Evolutionary conservation across 2,329 filamentous ascomycete species (phyloP).

Genomic region (Scytalidium lignicola): DNA sequence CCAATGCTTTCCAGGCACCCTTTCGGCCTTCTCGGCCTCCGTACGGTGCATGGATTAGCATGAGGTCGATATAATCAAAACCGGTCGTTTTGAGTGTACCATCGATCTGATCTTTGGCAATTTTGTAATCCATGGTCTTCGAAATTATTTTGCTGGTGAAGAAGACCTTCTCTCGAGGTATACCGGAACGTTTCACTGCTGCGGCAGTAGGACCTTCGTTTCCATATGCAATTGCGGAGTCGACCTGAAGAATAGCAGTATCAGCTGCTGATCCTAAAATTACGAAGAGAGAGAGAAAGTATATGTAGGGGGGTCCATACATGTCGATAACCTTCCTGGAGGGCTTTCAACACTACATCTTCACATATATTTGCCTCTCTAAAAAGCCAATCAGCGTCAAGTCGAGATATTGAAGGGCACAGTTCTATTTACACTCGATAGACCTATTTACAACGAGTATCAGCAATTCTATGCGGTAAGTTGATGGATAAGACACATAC

Average conservation of each 20-base stretch:
- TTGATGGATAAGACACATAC: conserved; percentile 31
- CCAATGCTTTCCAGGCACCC: conserved; percentile 56
- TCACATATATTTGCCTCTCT: conserved; percentile 53
- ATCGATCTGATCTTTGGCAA: conserved; percentile 58
- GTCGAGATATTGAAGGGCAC: conserved; percentile 6
- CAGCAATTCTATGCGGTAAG: background rate
- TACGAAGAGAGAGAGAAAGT: too few relatives aligned
- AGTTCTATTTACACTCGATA: conserved; percentile 31
- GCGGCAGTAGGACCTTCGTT: conserved; percentile 51
- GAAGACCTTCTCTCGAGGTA: conserved; percentile 52
- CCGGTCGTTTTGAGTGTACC: conserved; percentile 52
- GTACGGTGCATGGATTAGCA: conserved; percentile 58
- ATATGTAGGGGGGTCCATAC: conserved; percentile 31
- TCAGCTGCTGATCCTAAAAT: too few relatives aligned
- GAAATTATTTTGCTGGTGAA: conserved; percentile 58
- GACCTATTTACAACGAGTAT: conserved; percentile 24
- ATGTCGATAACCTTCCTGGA: conserved; percentile 52
- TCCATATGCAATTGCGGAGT: conserved; percentile 51
- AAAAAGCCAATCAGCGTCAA: conserved; percentile 5
- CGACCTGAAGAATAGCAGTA: conserved; percentile 35
- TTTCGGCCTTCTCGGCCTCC: conserved; percentile 51
- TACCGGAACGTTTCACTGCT: conserved; percentile 44
- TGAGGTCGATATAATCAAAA: conserved; percentile 63
- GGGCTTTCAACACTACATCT: conserved; percentile 50
- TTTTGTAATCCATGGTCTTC: conserved; percentile 53